These are phyloP conservation scores for Miscanthus lutarioriparius DNA, from an alignment of 176 grass and related monocot species.

Conservation along the genomic window DNA sequence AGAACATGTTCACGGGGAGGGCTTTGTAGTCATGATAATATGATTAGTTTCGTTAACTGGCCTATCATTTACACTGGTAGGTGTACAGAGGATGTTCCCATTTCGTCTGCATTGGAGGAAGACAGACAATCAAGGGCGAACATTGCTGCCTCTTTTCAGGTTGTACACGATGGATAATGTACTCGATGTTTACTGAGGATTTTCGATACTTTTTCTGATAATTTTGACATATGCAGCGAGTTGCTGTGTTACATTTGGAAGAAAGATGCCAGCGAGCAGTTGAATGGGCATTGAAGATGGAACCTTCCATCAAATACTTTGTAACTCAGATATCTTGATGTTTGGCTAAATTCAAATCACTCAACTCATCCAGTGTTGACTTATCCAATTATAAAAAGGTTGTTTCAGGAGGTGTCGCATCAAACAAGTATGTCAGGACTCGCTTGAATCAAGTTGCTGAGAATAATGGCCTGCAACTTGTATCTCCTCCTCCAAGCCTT, in stretches of 20 bases:
- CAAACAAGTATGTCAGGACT: slow-evolving; percentile 79
- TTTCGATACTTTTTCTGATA: slow-evolving; percentile 13
- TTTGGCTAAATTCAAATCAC: slow-evolving; percentile 17
- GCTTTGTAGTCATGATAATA: slow-evolving; percentile 9
- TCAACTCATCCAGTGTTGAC: slow-evolving; percentile 7
- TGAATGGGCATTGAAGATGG: slow-evolving; percentile 96
- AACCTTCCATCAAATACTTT: slow-evolving; percentile 88
- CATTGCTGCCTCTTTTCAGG: slow-evolving; percentile 98
- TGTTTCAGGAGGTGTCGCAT: slow-evolving; percentile 96
- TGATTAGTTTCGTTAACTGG: slow-evolving; percentile 31
- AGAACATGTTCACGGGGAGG: background rate
- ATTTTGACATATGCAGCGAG: slow-evolving; percentile 51
- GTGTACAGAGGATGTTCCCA: slow-evolving; percentile 49
- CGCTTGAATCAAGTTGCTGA: slow-evolving; percentile 60
- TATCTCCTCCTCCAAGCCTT: slow-evolving; percentile 84
- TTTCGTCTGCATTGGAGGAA: slow-evolving; percentile 63
- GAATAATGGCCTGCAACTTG: slow-evolving; percentile 64
- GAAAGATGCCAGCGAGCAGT: slow-evolving; percentile 94
- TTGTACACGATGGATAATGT: slow-evolving; percentile 27
- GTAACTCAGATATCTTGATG: slow-evolving; percentile 55
- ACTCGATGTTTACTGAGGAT: slow-evolving; percentile 6
- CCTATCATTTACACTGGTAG: slow-evolving; percentile 38
- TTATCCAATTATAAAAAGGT: slow-evolving; percentile 60
- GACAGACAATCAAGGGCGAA: slow-evolving; percentile 71
- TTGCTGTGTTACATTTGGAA: slow-evolving; percentile 98